These are phyloP conservation scores for Pythium utonaiense DNA, from an alignment of 352 stramenopile species.

Conservation along the genomic window DNA sequence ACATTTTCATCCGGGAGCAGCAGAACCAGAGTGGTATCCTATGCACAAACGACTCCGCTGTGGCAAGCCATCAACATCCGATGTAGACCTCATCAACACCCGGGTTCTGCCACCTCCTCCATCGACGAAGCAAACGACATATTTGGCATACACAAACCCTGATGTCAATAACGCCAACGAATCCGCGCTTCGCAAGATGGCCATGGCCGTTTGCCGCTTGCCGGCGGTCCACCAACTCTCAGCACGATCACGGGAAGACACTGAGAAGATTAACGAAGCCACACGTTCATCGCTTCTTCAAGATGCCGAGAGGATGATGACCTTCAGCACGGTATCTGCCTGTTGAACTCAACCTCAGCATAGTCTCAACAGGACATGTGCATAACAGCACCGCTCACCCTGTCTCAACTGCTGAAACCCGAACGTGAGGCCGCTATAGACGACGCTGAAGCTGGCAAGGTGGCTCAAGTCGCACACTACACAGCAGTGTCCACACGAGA, in stretches of 20 bases:
- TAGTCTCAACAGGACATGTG: no score
- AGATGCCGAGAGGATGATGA: neutral
- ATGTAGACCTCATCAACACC: neutral
- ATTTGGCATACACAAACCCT: slow-evolving; percentile 7
- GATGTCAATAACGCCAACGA: neutral
- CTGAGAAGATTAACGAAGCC: neutral
- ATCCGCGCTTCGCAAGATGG: neutral
- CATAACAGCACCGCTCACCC: no score
- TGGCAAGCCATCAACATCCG: neutral
- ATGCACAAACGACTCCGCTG: neutral
- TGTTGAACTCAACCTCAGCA: neutral
- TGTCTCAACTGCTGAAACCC: no score
- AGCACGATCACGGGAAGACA: neutral
- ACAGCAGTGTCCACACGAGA: no score
- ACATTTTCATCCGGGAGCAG: neutral
- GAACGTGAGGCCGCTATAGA: no score
- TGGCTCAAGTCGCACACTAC: no score
- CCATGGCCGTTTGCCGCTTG: neutral
- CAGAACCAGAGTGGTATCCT: neutral
- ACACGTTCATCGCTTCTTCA: neutral
- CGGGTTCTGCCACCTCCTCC: neutral
- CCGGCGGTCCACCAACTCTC: no score
- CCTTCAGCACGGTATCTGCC: neutral
- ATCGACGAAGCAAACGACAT: neutral
- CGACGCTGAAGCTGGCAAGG: no score